A percentile compares a stretch with the other conserved stretches of the same genome.
These are phyloP conservation scores for Pythium apleroticum DNA, from an alignment of 352 stramenopile genomes.

Conservation along the genomic window DNA sequence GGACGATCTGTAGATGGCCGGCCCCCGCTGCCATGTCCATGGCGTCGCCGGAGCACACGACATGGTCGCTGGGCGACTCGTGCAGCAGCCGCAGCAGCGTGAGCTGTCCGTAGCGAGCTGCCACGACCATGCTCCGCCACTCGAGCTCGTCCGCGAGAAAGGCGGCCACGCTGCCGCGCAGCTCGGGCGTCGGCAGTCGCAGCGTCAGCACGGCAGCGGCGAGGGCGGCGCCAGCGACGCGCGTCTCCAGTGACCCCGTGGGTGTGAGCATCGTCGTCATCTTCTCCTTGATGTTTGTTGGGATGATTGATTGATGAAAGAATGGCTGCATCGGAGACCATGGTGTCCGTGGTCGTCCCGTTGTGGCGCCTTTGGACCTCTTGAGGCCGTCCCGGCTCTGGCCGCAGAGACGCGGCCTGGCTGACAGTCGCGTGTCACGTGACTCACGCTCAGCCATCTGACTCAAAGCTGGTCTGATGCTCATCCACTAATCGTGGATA, in stretches of 20 bases:
- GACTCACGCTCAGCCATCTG: not conserved
- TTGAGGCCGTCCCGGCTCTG: not conserved
- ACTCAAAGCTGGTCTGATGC: too few species aligned
- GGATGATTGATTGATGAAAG: not conserved
- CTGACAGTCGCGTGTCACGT: not conserved
- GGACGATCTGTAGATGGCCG: constrained; percentile 19
- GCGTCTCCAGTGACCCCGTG: not conserved
- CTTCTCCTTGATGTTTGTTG: not conserved
- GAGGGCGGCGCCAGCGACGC: not conserved
- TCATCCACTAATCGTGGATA: too few species aligned
- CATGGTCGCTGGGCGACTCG: not conserved
- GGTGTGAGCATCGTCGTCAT: not conserved
- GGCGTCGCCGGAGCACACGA: constrained; percentile 2
- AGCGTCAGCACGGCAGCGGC: not conserved
- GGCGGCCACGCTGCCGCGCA: not conserved
- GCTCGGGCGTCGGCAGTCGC: not conserved
- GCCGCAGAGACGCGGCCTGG: not conserved
- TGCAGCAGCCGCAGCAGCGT: not conserved
- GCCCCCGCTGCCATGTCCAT: constrained; percentile 18
- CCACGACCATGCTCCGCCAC: not conserved
- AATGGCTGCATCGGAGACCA: too few species aligned
- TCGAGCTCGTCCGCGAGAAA: not conserved
- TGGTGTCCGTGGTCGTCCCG: not conserved
- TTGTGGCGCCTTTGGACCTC: not conserved
- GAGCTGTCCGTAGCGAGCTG: not conserved